Evolutionary conservation across 1,139 yeast genomes (phyloP).

Genomic region (Geotrichum bryndzae): DNA sequence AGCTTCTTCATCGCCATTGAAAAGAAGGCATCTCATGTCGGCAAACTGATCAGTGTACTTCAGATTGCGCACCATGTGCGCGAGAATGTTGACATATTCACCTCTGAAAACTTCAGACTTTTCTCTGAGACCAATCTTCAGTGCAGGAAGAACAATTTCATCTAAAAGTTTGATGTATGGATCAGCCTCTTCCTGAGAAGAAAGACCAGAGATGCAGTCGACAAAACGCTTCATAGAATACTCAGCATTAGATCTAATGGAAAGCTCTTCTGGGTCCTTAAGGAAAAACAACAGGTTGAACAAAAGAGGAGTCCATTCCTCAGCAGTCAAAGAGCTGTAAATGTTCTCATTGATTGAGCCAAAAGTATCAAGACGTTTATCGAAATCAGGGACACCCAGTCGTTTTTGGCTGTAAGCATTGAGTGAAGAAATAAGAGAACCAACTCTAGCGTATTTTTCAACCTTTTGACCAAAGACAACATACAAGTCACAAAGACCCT

Average conservation of each 20-base stretch:
- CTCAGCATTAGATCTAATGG: constrained; percentile 74
- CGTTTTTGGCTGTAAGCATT: constrained; percentile 62
- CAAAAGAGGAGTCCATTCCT: constrained; percentile 78
- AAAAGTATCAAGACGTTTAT: constrained; percentile 63
- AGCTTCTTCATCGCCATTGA: constrained; percentile 68
- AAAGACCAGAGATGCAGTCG: constrained; percentile 39
- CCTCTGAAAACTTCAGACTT: constrained; percentile 57
- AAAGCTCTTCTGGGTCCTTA: constrained; percentile 72
- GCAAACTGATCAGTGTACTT: constrained; percentile 33
- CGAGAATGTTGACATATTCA: constrained; percentile 63
- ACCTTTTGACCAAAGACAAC: constrained; percentile 52
- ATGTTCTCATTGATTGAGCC: constrained; percentile 50
- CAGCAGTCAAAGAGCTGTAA: constrained; percentile 42
- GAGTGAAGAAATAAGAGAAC: constrained; percentile 52
- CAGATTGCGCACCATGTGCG: constrained; percentile 49
- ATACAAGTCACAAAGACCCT: constrained; percentile 55
- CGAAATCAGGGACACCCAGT: constrained; percentile 75
- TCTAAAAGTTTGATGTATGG: constrained; percentile 45
- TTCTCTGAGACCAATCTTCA: constrained; percentile 65
- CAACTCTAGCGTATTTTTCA: constrained; percentile 42
- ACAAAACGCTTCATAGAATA: constrained; percentile 59
- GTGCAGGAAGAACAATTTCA: constrained; percentile 54
- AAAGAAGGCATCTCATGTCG: constrained; percentile 63
- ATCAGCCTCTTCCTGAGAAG: constrained; percentile 23
- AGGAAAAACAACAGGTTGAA: constrained; percentile 64